phyloP scores from a whole-genome alignment of 1,284 basidiomycete species.

The Mrakiaceae sp. region DNA sequence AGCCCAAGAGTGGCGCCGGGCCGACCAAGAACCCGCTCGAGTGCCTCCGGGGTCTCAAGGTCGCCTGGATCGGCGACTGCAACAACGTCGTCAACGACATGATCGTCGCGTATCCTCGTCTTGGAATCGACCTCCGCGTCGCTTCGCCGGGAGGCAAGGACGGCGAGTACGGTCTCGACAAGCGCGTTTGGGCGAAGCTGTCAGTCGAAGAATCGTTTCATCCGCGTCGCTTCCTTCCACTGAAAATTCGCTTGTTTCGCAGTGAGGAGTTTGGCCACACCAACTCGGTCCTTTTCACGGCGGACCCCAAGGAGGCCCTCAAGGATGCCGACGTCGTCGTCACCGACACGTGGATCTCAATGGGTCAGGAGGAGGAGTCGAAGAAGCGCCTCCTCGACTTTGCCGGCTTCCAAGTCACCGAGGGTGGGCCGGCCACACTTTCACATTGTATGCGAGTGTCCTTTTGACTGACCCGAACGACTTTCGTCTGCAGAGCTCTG shows the following conservation, averaged over 20 bases:
- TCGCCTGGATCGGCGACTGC: constrained; percentile 90
- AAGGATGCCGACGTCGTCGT: constrained; percentile 83
- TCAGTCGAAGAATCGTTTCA: constrained; percentile 22
- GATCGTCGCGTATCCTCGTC: constrained; percentile 82
- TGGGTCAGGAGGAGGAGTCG: constrained; percentile 96
- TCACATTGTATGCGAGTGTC: neutral
- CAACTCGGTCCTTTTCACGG: constrained; percentile 30
- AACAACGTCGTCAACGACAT: constrained; percentile 97
- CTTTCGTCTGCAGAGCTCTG: constrained; percentile 43
- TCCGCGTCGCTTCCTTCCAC: neutral
- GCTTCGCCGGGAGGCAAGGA: constrained; percentile 60
- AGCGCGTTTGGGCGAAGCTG: constrained; percentile 67
- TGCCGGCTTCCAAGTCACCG: constrained; percentile 87
- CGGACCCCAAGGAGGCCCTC: constrained; percentile 67
- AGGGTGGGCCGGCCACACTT: constrained; percentile 32
- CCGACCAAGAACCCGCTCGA: constrained; percentile 22
- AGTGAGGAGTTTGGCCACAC: constrained; percentile 31
- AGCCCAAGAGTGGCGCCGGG: neutral
- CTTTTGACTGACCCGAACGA: neutral
- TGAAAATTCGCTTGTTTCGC: constrained; percentile 3
- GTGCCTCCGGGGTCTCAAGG: constrained; percentile 46
- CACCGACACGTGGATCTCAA: constrained; percentile 97
- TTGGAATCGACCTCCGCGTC: constrained; percentile 77
- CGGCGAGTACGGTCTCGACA: constrained; percentile 60
- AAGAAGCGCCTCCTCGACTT: constrained; percentile 80